phyloP scores from a whole-genome alignment of 371 early-diverging fungal genomes.

The Massospora cicadina region DNA sequence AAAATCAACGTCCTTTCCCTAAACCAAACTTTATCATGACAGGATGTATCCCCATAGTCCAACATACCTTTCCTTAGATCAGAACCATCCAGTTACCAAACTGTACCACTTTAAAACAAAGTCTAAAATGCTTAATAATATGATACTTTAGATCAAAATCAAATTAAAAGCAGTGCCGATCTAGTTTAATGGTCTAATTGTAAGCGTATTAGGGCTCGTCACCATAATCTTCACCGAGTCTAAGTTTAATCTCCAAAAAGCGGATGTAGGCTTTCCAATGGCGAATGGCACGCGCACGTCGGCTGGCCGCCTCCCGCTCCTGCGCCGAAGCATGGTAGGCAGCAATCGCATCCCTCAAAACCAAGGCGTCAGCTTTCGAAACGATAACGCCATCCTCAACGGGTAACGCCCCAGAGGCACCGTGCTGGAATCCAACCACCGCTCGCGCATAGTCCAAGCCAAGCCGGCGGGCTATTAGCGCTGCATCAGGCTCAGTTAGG shows the following conservation, averaged over 20 bases:
- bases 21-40: no score
- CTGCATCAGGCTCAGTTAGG: slow-evolving; percentile 17
- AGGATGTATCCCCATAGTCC: no score
- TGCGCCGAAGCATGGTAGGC: neutral
- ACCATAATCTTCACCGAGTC: neutral
- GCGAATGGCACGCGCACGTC: neutral
- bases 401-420: neutral
- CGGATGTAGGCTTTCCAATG: neutral
- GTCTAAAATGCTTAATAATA: no score
- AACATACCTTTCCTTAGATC: no score
- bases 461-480: neutral
- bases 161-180: no score
- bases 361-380: neutral
- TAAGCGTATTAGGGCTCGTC: no score
- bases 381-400: neutral
- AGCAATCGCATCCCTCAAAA: neutral
- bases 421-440: neutral
- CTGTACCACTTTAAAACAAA: no score
- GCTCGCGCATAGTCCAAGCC: neutral
- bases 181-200: no score
- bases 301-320: neutral
- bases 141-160: no score
- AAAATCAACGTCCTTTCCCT: no score
- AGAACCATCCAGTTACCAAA: no score
- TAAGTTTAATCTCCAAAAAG: neutral